Percentiles rank a stretch among this genome's conserved stretches.
These are phyloP conservation scores for Rheum nobile DNA, from an alignment of 148 eudicot genomes.

Conservation along the genomic window DNA sequence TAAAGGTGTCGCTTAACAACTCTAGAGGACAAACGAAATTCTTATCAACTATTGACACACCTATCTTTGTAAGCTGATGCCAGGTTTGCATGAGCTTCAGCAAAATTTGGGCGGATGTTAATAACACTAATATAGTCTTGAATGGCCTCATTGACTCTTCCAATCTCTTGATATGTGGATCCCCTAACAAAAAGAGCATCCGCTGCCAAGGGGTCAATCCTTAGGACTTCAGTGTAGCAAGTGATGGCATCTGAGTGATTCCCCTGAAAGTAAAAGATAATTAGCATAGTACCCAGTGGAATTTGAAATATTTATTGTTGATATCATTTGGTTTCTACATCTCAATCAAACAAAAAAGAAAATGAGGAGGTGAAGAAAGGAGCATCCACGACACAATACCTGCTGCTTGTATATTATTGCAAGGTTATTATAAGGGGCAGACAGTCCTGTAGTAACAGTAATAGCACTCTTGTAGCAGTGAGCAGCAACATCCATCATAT, in stretches of 20 bases:
- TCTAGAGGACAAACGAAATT: neutral
- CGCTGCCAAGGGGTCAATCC: slow-evolving; percentile 86
- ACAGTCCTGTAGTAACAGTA: slow-evolving; percentile 77
- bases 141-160: slow-evolving; percentile 89
- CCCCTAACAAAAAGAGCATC: slow-evolving; percentile 92
- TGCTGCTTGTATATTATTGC: slow-evolving; percentile 93
- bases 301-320: neutral
- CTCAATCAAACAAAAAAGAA: neutral
- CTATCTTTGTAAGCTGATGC: slow-evolving; percentile 98
- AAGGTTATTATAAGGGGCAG: slow-evolving; percentile 91
- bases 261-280: slow-evolving; percentile 37
- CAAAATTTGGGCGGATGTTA: slow-evolving; percentile 75
- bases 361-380: neutral
- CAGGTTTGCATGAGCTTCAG: slow-evolving; percentile 96
- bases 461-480: slow-evolving; percentile 84
- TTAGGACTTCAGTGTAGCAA: slow-evolving; percentile 86
- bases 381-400: slow-evolving; percentile 27
- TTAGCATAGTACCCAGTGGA: neutral
- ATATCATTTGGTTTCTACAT: neutral
- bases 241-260: slow-evolving; percentile 73
- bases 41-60: slow-evolving; percentile 17
- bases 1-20: neutral
- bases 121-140: slow-evolving; percentile 85
- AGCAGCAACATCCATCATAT: slow-evolving; percentile 80
- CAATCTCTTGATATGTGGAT: slow-evolving; percentile 82